These are phyloP conservation scores for Diaporthe ilicicola DNA, from an alignment of 2,329 filamentous ascomycete genomes.

Conservation along the genomic window DNA sequence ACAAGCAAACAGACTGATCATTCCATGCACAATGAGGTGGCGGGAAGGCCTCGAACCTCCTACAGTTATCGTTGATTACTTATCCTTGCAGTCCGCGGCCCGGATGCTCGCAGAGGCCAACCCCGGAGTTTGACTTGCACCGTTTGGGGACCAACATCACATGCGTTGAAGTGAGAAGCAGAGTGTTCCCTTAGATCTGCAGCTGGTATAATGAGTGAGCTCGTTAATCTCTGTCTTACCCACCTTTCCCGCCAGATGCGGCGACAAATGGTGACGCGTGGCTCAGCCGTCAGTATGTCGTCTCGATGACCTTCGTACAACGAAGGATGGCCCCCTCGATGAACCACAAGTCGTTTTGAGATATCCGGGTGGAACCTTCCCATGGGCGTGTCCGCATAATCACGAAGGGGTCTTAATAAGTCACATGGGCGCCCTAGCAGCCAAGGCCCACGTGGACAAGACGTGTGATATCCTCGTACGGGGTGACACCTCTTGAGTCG, in stretches of 20 bases:
- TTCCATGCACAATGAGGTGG: conserved; percentile 28
- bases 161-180: neutral
- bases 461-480: neutral
- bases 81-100: neutral
- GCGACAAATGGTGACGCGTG: neutral
- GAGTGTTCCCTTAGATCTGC: neutral
- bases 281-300: neutral
- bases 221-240: conserved; percentile 27
- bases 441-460: conserved; percentile 3
- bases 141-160: neutral
- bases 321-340: neutral
- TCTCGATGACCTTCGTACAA: neutral
- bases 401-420: neutral
- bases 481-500: neutral
- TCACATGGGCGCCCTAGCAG: neutral
- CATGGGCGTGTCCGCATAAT: neutral
- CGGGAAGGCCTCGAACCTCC: conserved; percentile 2
- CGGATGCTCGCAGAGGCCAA: neutral
- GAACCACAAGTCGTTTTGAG: neutral
- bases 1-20: conserved; percentile 12
- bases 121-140: neutral
- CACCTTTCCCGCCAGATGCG: neutral
- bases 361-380: neutral
- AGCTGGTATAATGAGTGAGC: neutral
- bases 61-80: neutral